Base-by-base conservation (phyloP, 1,284 basidiomycete genomes). In the Ustanciosporium gigantosporum region DNA sequence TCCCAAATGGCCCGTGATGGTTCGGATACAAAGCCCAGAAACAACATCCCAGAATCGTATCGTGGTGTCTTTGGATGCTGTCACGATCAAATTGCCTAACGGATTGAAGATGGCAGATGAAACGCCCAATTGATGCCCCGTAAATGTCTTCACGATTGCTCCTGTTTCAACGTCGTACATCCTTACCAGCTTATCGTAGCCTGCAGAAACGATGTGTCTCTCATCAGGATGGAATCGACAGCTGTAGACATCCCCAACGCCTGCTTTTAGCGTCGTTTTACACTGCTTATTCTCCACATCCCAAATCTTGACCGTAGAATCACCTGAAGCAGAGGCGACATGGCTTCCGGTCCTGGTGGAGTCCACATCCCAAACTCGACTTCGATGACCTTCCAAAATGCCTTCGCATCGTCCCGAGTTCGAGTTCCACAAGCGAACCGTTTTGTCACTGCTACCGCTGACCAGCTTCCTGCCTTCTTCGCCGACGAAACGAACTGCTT, bases 31-130 rank as follows among this genome's bases (percentile, higher is more conserved):
- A 0, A 81, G 77, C 0, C 81, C 81, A 7, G 79, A 79, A 15
- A 81, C 78, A 4, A 80, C 79, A 51, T 82, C 81, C 81, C 81
- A 82, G 37, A 82, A 67, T 0, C 80, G 74, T 20, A 82, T 79
- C 20, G 79, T 78, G 21, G 79, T 80, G 64, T 82, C 81, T 48
- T 82, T 82, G 0, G 79, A 79, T 53, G 81, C 81, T 0, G 79
- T 80, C 2, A 80, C 80, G 19, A 82, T 76, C 22, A 81, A 52
- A 45, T 79, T 80, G 13, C 81, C 81, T 1, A 79, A 74, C 5
- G 79, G 78, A 39, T 80, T 80, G 40, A 79, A 81, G 14, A 80
- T 76, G 9, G 81, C 79, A 0, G 78, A 76, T 9, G 80, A 76
- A 16, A 81, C 77, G 39, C 79, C 79, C 25, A 80, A 73, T 25